Evolutionary conservation across 306 rosid species (phyloP).

Genomic region (Rosa lucieae): DNA sequence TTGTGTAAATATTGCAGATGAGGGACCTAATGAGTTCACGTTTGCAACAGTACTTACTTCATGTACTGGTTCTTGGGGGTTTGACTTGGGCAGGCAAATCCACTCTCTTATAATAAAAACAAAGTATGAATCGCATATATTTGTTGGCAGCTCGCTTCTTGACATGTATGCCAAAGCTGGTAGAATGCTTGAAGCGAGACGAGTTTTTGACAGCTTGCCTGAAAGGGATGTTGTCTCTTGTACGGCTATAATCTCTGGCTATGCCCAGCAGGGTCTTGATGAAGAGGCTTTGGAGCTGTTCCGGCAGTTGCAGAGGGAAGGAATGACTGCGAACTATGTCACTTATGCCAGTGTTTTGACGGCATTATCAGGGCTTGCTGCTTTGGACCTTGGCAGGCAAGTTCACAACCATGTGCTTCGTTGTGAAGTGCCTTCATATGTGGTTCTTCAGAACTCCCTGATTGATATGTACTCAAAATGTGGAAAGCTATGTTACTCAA

Average conservation of each 20-base stretch:
- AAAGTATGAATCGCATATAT: slow-evolving; percentile 56
- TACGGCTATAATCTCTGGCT: slow-evolving; percentile 84
- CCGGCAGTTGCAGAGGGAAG: slow-evolving; percentile 63
- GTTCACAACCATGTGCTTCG: slow-evolving; percentile 78
- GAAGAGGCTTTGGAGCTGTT: slow-evolving; percentile 72
- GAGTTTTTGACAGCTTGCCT: slow-evolving; percentile 67
- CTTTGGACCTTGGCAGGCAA: slow-evolving; percentile 83
- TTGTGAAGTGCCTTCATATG: slow-evolving; percentile 46
- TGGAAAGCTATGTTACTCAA: slow-evolving; percentile 68
- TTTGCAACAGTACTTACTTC: slow-evolving; percentile 79
- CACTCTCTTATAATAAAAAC: slow-evolving; percentile 63
- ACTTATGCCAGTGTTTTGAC: slow-evolving; percentile 78
- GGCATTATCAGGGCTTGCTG: slow-evolving; percentile 85
- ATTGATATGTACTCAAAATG: slow-evolving; percentile 95
- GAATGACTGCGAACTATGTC: slow-evolving; percentile 78
- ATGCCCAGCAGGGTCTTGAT: slow-evolving; percentile 81
- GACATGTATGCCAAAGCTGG: slow-evolving; percentile 92
- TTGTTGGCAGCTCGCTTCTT: slow-evolving; percentile 87
- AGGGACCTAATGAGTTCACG: slow-evolving; percentile 80
- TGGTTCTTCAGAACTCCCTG: slow-evolving; percentile 82
- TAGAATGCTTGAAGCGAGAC: slow-evolving; percentile 64
- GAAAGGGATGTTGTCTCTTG: slow-evolving; percentile 82
- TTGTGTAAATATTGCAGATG: slow-evolving; percentile 46
- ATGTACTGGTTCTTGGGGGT: slow-evolving; percentile 55
- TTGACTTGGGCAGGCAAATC: slow-evolving; percentile 65